Evolutionary conservation across 108 stramenopile genomes (phyloP).

Genomic region (Conticribra weissflogii): DNA sequence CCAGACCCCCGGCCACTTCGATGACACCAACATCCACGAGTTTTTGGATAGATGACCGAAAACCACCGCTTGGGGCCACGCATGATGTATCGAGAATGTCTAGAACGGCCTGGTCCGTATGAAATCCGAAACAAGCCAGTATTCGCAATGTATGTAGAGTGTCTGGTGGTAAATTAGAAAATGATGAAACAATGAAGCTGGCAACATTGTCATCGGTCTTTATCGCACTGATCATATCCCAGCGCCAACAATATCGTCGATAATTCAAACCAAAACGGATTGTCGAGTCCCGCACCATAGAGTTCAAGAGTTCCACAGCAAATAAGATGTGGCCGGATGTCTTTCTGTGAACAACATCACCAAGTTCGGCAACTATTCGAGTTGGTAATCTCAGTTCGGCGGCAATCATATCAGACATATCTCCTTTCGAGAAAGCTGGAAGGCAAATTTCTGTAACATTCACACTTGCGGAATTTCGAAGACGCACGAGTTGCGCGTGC

Average conservation of each 20-base stretch:
- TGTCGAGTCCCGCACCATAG: conserved; percentile 22
- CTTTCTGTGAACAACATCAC: conserved; percentile 21
- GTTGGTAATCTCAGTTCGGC: conserved; percentile 24
- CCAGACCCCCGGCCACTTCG: conserved; percentile 1
- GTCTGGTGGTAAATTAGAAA: conserved; percentile 9
- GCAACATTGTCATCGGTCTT: conserved; percentile 1
- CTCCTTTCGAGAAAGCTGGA: conserved; percentile 8
- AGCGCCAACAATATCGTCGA: conserved; percentile 16
- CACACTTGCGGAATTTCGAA: conserved; percentile 1
- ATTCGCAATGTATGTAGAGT: background rate
- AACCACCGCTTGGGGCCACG: background rate
- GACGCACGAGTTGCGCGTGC: background rate
- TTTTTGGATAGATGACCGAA: background rate
- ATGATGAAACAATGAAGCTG: background rate
- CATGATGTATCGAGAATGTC: background rate
- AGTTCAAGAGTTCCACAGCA: conserved; percentile 33
- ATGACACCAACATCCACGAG: conserved; percentile 15
- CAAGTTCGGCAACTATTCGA: conserved; percentile 8
- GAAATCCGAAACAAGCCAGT: conserved; percentile 22
- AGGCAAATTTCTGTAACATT: conserved; percentile 9
- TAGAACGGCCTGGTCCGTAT: background rate
- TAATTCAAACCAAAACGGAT: conserved; percentile 15
- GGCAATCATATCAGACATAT: conserved; percentile 24
- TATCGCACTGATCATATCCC: background rate
- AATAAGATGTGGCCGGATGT: conserved; percentile 30